Conservation (phyloP, 345 rosid genomes). For the Pelargonium nanum region DNA sequence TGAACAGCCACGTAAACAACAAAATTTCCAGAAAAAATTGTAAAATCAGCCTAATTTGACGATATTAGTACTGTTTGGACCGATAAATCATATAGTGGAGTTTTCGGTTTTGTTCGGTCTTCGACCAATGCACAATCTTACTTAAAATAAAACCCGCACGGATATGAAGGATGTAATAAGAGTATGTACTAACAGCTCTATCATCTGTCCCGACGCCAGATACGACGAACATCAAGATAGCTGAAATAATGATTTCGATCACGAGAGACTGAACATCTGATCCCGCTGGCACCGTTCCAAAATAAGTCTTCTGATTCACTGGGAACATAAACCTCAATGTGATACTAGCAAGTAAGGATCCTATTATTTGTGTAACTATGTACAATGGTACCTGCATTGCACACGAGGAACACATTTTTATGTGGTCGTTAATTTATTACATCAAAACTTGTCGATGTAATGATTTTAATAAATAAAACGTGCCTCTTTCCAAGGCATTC, state of each 20-base stretch:
- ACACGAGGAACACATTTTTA: not conserved
- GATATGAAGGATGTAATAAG: not conserved
- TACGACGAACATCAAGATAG: conserved; percentile 43
- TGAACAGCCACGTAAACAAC: too few relatives aligned
- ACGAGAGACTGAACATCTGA: conserved; percentile 25
- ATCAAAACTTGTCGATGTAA: not conserved
- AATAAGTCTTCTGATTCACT: conserved; percentile 18
- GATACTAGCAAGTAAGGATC: conserved; percentile 37
- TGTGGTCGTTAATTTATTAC: not conserved
- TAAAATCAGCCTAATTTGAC: too few relatives aligned
- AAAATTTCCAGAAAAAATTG: too few relatives aligned
- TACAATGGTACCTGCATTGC: conserved; percentile 39
- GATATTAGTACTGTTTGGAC: too few relatives aligned
- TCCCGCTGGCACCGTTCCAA: conserved; percentile 44
- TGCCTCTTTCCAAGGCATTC: conserved; percentile 45
- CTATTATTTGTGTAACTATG: conserved; percentile 28
- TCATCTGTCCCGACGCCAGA: conserved; percentile 37
- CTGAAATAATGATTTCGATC: conserved; percentile 39
- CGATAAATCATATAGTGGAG: too few relatives aligned
- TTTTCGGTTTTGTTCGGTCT: not conserved
- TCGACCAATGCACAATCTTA: not conserved
- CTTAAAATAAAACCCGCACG: too few relatives aligned
- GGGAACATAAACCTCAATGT: conserved; percentile 23
- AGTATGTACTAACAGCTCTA: conserved; percentile 23
- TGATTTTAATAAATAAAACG: not conserved